Conservation (phyloP, 345 rosid genomes). For the Limnanthes douglasii region DNA sequence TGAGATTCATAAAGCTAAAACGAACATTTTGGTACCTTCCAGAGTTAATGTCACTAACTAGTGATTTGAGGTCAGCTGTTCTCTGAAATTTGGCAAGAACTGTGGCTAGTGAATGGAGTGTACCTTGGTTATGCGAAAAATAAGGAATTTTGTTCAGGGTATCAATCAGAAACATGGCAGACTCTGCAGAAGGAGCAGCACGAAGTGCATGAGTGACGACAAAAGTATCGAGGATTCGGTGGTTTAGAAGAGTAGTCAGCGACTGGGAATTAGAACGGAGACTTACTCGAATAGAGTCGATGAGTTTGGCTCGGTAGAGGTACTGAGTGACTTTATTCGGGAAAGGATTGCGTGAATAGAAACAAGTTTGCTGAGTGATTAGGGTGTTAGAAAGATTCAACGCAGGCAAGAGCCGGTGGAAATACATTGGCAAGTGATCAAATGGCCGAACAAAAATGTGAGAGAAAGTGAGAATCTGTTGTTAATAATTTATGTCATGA, state of each 20-base stretch:
- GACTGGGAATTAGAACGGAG: constrained; percentile 43
- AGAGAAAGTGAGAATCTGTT: background rate
- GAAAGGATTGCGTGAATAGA: constrained; percentile 53
- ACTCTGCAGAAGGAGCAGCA: constrained; percentile 48
- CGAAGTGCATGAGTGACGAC: constrained; percentile 58
- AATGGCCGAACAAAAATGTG: background rate
- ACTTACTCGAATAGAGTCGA: constrained; percentile 52
- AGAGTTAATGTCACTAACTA: constrained; percentile 28
- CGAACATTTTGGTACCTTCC: constrained; percentile 29
- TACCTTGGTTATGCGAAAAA: constrained; percentile 29
- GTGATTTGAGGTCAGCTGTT: constrained; percentile 27
- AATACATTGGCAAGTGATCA: constrained; percentile 19
- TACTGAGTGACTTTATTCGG: constrained; percentile 61
- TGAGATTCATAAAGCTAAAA: constrained; percentile 54
- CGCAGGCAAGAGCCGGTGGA: constrained; percentile 10
- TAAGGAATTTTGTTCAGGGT: constrained; percentile 17
- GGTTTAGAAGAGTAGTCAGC: constrained; percentile 23
- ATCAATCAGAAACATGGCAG: constrained; percentile 43
- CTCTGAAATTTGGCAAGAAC: constrained; percentile 51
- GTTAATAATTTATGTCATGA: too few species aligned
- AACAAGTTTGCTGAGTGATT: constrained; percentile 24
- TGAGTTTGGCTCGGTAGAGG: constrained; percentile 52
- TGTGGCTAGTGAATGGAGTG: constrained; percentile 51
- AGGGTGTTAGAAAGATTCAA: constrained; percentile 9
- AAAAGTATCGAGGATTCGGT: constrained; percentile 60